phyloP scores from a whole-genome alignment of 176 grass and related monocot genomes.

The Zea luxurians region DNA sequence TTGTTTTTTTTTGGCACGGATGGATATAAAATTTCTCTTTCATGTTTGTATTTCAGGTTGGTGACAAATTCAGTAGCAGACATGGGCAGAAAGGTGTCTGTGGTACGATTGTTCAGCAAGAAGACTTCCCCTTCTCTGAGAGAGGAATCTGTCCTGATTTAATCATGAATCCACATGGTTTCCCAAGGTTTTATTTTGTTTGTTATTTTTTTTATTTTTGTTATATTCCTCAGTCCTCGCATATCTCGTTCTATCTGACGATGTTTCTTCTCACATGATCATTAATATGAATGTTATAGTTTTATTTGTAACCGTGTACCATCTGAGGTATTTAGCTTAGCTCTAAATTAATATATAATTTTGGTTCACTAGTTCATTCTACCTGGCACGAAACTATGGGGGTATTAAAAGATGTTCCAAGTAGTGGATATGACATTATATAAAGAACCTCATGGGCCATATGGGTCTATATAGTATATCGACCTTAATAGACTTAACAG shows the following conservation, averaged over 20 bases:
- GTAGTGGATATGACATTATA: background rate
- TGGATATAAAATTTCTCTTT: conserved; percentile 15
- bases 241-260: background rate
- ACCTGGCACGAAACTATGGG: background rate
- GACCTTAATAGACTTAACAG: too few relatives aligned
- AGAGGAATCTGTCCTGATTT: conserved; percentile 96
- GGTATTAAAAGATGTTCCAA: background rate
- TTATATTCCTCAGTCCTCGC: conserved; percentile 16
- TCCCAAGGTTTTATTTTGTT: conserved; percentile 71
- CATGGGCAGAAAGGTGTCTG: conserved; percentile 99
- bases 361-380: background rate
- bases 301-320: conserved; percentile 25
- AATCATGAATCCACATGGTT: conserved; percentile 99
- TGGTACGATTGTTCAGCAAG: conserved; percentile 95
- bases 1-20: too few relatives aligned
- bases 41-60: conserved; percentile 57
- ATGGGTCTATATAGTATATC: background rate
- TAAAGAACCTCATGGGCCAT: background rate
- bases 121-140: conserved; percentile 95
- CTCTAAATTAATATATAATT: conserved; percentile 5
- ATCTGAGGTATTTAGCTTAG: background rate
- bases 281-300: conserved; percentile 12
- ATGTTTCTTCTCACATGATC: conserved; percentile 18
- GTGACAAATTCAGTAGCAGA: conserved; percentile 99
- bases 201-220: conserved; percentile 5